Evolutionary conservation across 2,329 filamentous ascomycete species (phyloP).

Genomic region (Zalaria obscura): DNA sequence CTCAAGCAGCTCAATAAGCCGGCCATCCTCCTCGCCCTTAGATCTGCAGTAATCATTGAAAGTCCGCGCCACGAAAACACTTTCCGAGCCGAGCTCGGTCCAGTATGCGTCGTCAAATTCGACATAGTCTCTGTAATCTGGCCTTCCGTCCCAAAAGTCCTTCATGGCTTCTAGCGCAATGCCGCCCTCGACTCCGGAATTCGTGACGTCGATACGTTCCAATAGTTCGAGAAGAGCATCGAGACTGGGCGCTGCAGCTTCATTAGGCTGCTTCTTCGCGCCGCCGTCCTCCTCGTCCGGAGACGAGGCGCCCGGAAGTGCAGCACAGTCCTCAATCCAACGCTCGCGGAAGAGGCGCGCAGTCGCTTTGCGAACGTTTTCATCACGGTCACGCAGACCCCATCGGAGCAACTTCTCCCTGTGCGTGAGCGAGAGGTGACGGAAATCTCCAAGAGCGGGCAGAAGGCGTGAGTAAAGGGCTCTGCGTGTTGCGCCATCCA

Average conservation of each 20-base stretch:
- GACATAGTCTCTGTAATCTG: conserved; percentile 63
- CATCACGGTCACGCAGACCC: conserved; percentile 87
- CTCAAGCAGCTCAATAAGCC: conserved; percentile 64
- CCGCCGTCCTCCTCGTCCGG: conserved; percentile 37
- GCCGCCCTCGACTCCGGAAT: conserved; percentile 77
- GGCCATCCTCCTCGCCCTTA: conserved; percentile 39
- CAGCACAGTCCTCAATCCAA: conserved; percentile 95
- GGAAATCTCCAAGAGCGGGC: conserved; percentile 82
- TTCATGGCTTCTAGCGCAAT: conserved; percentile 90
- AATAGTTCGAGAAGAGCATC: conserved; percentile 81
- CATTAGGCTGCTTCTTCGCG: conserved; percentile 26
- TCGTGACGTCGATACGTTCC: conserved; percentile 85
- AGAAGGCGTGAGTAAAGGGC: conserved; percentile 78
- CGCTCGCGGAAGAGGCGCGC: conserved; percentile 80
- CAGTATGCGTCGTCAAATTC: conserved; percentile 63
- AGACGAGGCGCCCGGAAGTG: conserved; percentile 44
- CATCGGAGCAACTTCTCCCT: conserved; percentile 89
- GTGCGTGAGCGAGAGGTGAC: conserved; percentile 84
- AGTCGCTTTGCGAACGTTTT: conserved; percentile 83
- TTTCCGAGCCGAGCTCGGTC: conserved; percentile 70
- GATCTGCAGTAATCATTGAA: conserved; percentile 83
- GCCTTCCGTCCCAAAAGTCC: conserved; percentile 87
- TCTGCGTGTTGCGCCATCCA: conserved; percentile 70
- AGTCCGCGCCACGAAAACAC: conserved; percentile 77
- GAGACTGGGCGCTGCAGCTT: conserved; percentile 50